These are phyloP conservation scores for Podosphaera xanthii DNA, from an alignment of 2,329 filamentous ascomycete genomes.

Conservation along the genomic window DNA sequence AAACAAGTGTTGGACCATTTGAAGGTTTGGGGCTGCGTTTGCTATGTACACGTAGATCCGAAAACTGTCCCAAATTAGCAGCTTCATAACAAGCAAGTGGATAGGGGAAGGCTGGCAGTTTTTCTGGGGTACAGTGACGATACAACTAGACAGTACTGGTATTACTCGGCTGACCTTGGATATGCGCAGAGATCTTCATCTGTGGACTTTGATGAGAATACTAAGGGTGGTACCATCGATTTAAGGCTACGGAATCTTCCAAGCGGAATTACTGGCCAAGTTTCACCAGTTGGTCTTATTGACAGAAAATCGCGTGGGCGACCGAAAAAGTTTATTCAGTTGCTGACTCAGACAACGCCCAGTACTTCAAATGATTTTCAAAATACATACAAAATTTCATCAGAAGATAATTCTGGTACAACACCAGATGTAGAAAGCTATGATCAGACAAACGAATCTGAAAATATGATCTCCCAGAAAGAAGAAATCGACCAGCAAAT, in stretches of 20 bases:
- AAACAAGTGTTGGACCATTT: too few relatives aligned
- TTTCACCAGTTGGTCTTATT: neutral
- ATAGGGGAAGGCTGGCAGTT: too few relatives aligned
- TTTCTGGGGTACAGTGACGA: neutral
- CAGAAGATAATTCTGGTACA: neutral
- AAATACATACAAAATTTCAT: neutral
- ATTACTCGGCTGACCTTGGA: neutral
- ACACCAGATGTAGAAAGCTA: neutral
- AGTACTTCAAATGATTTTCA: neutral
- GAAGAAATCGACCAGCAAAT: too few relatives aligned
- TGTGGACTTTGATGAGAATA: neutral
- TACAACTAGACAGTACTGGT: neutral
- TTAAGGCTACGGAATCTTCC: neutral
- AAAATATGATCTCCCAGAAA: neutral
- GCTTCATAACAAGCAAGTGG: too few relatives aligned
- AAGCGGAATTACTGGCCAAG: neutral
- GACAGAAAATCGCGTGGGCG: neutral
- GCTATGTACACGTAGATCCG: too few relatives aligned
- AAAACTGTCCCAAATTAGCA: too few relatives aligned
- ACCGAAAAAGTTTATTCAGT: neutral
- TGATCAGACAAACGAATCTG: neutral
- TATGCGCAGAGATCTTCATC: neutral
- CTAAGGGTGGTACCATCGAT: neutral
- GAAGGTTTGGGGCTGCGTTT: too few relatives aligned
- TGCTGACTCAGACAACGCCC: neutral